Base-by-base conservation (phyloP, 345 rosid genomes). In the Stellera chamaejasme region DNA sequence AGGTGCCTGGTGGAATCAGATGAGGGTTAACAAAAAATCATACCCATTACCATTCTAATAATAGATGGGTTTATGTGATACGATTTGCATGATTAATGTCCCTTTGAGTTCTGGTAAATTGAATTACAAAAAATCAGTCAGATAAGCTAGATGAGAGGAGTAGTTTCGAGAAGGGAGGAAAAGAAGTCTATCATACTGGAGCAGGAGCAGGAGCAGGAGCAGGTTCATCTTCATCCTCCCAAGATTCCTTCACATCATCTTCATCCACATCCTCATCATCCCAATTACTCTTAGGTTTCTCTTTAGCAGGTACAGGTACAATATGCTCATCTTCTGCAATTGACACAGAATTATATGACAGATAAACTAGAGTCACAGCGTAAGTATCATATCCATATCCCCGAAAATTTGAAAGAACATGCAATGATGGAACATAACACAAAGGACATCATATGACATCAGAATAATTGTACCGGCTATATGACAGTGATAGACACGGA, bases 181-280 rank as follows among this genome's bases (percentile, higher is more conserved):
- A 32, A 32, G 39, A 0, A 8, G 2, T 32, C 5, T 32, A 32
- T 32, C 39, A 32, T 32, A 32, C 39, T 32, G 39, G 5, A 1
- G n/a, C 23, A 19, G 23, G 1, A 19, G 23, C 23, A 19, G 23
- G 23, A 19, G 90, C 99, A 69, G 62, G 76, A 70, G 81, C 75
- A 57, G 83, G 82, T 68, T 87, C 90, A 63, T 91, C 95, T 47
- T 94, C 99, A 71, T 90, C 97, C 67, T 93, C 99, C 99, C 97
- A 93, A 10, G 99, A 93, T 41, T 93, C 99, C 71, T 90, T 94
- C 56, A 94, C 76, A 66, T 83, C 96, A 68, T 73, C 53, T 11
- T 87, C 97, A 66, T 94, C 97, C 47, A 75, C 78, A 67, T 94
- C 97, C 61, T 93, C 99, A 60, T 87, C 99, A 63, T 94, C 95